Evolutionary conservation across 345 rosid species (phyloP).

Genomic region (Mangifera indica): DNA sequence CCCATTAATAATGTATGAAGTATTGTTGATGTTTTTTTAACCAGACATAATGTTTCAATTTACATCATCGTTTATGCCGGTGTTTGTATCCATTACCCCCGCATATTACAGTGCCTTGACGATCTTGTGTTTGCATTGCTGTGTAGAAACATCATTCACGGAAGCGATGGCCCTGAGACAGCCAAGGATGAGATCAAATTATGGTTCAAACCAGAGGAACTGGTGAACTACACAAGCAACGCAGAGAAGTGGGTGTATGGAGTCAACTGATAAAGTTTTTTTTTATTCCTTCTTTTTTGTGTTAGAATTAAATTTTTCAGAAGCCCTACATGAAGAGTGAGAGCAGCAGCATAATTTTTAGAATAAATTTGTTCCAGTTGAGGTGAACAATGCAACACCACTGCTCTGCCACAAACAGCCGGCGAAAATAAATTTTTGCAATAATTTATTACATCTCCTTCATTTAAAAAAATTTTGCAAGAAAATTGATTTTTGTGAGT

Average conservation of each 20-base stretch:
- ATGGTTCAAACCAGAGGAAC: conserved; percentile 96
- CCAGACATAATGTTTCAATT: background rate
- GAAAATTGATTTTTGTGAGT: too few relatives aligned
- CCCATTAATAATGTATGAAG: too few relatives aligned
- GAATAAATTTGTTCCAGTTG: conserved; percentile 28
- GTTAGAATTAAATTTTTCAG: conserved; percentile 7
- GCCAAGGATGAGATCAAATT: conserved; percentile 84
- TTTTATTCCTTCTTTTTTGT: too few relatives aligned
- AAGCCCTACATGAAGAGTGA: conserved; percentile 23
- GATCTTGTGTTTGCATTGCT: background rate
- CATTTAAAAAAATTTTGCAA: too few relatives aligned
- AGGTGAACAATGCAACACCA: conserved; percentile 9
- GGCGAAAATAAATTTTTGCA: background rate
- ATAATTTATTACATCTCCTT: too few relatives aligned
- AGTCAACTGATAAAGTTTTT: conserved; percentile 43
- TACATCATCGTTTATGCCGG: too few relatives aligned
- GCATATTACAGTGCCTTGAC: background rate
- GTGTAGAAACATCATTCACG: conserved; percentile 89
- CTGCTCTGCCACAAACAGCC: background rate
- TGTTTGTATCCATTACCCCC: too few relatives aligned
- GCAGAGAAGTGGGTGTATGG: conserved; percentile 96
- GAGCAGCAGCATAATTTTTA: conserved; percentile 24
- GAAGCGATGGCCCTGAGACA: conserved; percentile 97
- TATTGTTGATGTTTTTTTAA: too few relatives aligned
- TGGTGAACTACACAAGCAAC: conserved; percentile 75